Percentiles rank a stretch among this genome's conserved stretches.
Evolutionary conservation across 169 alveolate genomes (phyloP).

Genomic region (Plasmodium cynomolgi): DNA sequence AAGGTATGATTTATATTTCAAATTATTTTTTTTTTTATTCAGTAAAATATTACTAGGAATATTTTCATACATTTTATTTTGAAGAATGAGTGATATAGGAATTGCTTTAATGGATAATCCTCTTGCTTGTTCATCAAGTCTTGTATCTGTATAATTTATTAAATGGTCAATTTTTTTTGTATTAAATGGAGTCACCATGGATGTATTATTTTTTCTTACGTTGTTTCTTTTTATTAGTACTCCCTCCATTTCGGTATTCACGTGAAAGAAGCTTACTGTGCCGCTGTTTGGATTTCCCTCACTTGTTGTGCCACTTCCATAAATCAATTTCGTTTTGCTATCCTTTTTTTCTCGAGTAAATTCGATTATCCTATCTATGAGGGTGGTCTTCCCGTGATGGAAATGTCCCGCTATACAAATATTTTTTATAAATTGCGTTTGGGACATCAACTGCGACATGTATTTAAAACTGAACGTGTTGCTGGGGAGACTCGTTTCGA

Average conservation of each 20-base stretch:
- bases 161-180: slow-evolving; percentile 61
- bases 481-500: slow-evolving; percentile 86
- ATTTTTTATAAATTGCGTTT: slow-evolving; percentile 95
- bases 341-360: slow-evolving; percentile 91
- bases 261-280: slow-evolving; percentile 30
- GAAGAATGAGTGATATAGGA: slow-evolving; percentile 97
- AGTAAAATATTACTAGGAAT: slow-evolving; percentile 81
- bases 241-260: slow-evolving; percentile 26
- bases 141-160: slow-evolving; percentile 94
- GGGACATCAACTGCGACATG: slow-evolving; percentile 92
- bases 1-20: slow-evolving; percentile 83
- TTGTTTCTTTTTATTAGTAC: slow-evolving; percentile 16
- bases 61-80: slow-evolving; percentile 68
- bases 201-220: not conserved
- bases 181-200: slow-evolving; percentile 45
- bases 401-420: slow-evolving; percentile 97
- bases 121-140: slow-evolving; percentile 98
- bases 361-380: slow-evolving; percentile 96
- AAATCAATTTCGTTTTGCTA: slow-evolving; percentile 18
- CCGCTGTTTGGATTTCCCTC: slow-evolving; percentile 43
- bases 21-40: slow-evolving; percentile 46
- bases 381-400: slow-evolving; percentile 98
- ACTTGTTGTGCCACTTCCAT: slow-evolving; percentile 29
- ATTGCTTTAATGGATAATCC: slow-evolving; percentile 96
- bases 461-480: slow-evolving; percentile 94